Evolutionary conservation across 352 stramenopile genomes (phyloP).

Genomic region (Nannochloropsis limnetica): DNA sequence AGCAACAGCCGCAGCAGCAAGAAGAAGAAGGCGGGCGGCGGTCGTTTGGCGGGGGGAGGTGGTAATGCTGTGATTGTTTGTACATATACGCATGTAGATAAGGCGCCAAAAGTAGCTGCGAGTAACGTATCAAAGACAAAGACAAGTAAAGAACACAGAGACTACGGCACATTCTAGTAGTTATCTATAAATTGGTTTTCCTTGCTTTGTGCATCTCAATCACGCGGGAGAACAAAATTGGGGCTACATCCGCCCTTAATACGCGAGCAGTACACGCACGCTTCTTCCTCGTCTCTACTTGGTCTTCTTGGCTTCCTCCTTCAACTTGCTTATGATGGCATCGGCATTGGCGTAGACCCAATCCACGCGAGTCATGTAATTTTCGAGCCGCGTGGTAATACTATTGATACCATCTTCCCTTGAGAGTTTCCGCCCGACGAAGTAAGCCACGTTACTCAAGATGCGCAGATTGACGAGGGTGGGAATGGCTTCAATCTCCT

Average conservation of each 20-base stretch:
- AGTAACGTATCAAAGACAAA: neutral
- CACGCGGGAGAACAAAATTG: neutral
- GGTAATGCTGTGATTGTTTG: neutral
- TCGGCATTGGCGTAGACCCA: constrained; percentile 43
- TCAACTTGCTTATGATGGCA: constrained; percentile 38
- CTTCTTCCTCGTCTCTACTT: neutral
- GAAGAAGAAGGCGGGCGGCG: no score
- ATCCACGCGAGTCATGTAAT: constrained; percentile 34
- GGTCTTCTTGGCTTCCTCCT: neutral
- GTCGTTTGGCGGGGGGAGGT: neutral
- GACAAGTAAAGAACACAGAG: neutral
- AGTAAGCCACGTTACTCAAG: constrained; percentile 43
- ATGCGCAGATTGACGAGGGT: constrained; percentile 42
- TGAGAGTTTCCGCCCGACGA: constrained; percentile 39
- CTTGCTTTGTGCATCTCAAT: neutral
- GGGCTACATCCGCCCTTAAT: no score
- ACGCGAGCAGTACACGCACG: no score
- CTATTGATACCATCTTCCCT: constrained; percentile 38
- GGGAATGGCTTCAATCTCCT: constrained; percentile 39
- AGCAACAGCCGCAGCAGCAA: no score
- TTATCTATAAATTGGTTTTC: neutral
- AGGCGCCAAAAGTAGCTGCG: neutral
- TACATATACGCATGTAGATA: neutral
- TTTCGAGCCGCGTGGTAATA: constrained; percentile 40
- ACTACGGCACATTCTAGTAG: neutral